Conservation (phyloP, 73 alveolate genomes). For the Tetrahymena elliotti region DNA sequence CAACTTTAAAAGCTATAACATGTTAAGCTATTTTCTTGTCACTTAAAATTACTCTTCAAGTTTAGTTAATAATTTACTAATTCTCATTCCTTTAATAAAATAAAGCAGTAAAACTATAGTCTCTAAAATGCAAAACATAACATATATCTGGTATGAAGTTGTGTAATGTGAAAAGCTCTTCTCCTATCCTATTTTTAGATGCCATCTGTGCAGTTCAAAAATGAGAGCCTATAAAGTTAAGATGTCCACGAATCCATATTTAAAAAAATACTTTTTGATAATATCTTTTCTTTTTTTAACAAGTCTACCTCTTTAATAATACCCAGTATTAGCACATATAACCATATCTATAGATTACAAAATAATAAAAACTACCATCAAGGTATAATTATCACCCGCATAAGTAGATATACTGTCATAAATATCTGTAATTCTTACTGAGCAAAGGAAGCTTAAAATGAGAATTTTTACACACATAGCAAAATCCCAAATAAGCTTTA, state of each 20-base stretch:
- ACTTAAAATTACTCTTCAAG: not conserved
- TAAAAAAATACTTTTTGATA: not conserved
- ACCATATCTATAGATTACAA: not conserved
- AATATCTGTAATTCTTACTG: not conserved
- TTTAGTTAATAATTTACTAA: not conserved
- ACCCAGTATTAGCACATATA: not conserved
- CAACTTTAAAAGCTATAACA: not conserved
- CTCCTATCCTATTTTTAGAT: not conserved
- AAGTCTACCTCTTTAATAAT: not conserved
- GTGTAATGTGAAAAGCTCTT: not conserved
- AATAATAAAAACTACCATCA: not conserved
- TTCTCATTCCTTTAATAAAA: not conserved
- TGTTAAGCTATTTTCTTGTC: not conserved
- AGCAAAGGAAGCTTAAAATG: not conserved
- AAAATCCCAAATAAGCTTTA: not conserved
- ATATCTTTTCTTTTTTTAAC: not conserved
- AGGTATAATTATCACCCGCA: not conserved
- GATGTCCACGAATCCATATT: not conserved
- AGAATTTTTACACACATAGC: not conserved
- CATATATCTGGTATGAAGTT: not conserved
- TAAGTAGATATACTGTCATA: not conserved
- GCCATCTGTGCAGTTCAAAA: not conserved
- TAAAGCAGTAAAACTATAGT: not conserved
- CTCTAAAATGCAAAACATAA: not conserved
- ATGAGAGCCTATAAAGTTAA: not conserved